Base-by-base conservation (phyloP, 208 protist species). In the Leishmania arabica region DNA sequence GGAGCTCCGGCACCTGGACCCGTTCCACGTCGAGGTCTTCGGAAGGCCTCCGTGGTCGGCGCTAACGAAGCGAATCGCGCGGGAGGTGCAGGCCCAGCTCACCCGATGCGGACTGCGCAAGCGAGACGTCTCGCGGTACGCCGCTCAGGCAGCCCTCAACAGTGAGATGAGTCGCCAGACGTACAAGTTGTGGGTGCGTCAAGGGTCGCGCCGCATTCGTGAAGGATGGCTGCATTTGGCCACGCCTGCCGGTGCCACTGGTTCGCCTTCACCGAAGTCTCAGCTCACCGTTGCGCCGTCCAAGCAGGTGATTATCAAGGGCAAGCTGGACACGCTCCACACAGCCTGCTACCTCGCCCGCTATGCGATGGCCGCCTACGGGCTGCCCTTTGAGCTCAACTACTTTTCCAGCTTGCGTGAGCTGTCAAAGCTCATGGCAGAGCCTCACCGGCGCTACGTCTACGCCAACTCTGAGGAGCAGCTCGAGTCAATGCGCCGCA, bases 351-450 rank as follows among this genome's bases (percentile, higher is more conserved):
- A 95, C 82, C 76, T 87, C 11, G 84, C 88, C 0, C 93, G 92
- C 40, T 97, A 95, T 78, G 93, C 93, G 3, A 77, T 90, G 21
- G 89, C 89, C 7, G 82, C 84, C 56, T 97, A 97, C 80, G 93
- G 90, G 0, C 82, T 95, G 62, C 90, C 93, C 0, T 97, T 94
- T 75, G 93, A 97, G 75, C 83, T 94, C 37, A 93, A 93, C 66
- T 94, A 93, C 82, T 93, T 97, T 69, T 87, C 87, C 17, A 91
- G 82, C 56, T 56, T 91, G 64, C 75, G 66, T 3, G 87, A 90
- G 37, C 58, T 89, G 68, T 54, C 85, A 15, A 89, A 88, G 79
- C 82, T 96, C 49, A 86, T 84, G 71, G 85, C 86, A 54, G 84
- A 91, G 78, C 90, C 88, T 40, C 86, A 96, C 77, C 83, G 89